phyloP scores from a whole-genome alignment of 2,329 filamentous ascomycete species.

The Ascochyta lentis region DNA sequence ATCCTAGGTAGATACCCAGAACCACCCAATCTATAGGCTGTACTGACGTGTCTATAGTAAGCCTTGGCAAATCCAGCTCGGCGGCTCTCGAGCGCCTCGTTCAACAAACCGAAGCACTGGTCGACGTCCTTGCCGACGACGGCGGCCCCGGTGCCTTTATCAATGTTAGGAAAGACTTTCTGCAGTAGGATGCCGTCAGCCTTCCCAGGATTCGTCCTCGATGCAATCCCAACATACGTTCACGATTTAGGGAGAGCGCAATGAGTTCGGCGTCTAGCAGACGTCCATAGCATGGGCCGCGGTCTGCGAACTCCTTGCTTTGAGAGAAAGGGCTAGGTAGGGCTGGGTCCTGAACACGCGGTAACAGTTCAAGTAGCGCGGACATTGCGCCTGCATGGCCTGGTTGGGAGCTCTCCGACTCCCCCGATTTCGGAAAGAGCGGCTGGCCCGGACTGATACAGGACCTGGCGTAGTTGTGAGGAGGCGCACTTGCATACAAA shows the following conservation, averaged over 20 bases:
- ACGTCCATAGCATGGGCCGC: no score
- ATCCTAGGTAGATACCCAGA: conserved; percentile 71
- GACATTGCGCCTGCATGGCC: no score
- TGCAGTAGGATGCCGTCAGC: conserved; percentile 30
- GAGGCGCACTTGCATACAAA: background rate
- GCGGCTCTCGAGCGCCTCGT: conserved; percentile 85
- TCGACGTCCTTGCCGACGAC: conserved; percentile 81
- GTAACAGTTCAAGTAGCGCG: background rate
- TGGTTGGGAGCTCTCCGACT: background rate
- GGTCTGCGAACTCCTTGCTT: no score
- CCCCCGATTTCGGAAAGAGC: background rate
- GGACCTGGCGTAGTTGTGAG: background rate
- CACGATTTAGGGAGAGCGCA: background rate
- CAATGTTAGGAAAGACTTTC: conserved; percentile 60
- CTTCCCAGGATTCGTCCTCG: background rate
- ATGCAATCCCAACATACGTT: background rate
- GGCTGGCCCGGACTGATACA: background rate
- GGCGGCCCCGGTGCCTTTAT: conserved; percentile 85
- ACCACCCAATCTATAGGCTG: background rate
- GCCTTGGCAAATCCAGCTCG: conserved; percentile 85
- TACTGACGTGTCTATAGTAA: conserved; percentile 65
- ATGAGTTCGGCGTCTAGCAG: no score
- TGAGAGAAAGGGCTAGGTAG: background rate
- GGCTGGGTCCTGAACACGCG: background rate
- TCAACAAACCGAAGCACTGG: conserved; percentile 82